Evolutionary conservation across 768 basidiomycete genomes (phyloP), one percentile per base, ranked within the genome.

Genomic region (Floccularia luteovirens): DNA sequence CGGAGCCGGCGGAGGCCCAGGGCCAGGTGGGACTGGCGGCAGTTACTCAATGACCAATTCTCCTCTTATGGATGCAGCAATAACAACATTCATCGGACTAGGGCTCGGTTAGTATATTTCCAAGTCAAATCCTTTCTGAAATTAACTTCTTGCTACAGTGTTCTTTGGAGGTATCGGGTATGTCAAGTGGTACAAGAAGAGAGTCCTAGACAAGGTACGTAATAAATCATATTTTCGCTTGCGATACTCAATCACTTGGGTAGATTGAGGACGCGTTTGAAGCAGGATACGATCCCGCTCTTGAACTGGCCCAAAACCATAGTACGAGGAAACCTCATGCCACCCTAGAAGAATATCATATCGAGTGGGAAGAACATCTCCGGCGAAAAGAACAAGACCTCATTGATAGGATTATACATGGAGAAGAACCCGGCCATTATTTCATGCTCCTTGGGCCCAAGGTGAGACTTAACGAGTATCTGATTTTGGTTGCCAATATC

Each of bases 231-330:
- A 6, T 27, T 28, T 14, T 19, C 13, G 28, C 20, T 47, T 37
- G 41, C 21, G 25, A 46, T 33, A 39, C 24, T 44, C 31, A 39
- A 17, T 20, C 42, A 31, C 37, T n/a, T 27, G 33, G 17, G 20
- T 49, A 87, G 85, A 89, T 93, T 30, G 82, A 85, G 55, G 58
- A 72, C 28, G 88, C 85, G 2, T 90, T 94, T 54, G 66, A 70
- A 27, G 64, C 79, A 17, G 89, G 91, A 1, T 92, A 87, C 54
- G 88, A 88, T 55, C 86, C 86, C 19, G 85, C 82, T 3, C 74
- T 92, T 25, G 82, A 87, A 51, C 70, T 87, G 20, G 79, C 77
- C 7, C 74, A 69, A 24, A 57, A 69, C 43, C 64, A 66, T 28
- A 66, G 63, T 31, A 61, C 60, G 7, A 54, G 57, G 14, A 60